Conservation (phyloP, 306 rosid species). For the Cucurbita ficifolia region DNA sequence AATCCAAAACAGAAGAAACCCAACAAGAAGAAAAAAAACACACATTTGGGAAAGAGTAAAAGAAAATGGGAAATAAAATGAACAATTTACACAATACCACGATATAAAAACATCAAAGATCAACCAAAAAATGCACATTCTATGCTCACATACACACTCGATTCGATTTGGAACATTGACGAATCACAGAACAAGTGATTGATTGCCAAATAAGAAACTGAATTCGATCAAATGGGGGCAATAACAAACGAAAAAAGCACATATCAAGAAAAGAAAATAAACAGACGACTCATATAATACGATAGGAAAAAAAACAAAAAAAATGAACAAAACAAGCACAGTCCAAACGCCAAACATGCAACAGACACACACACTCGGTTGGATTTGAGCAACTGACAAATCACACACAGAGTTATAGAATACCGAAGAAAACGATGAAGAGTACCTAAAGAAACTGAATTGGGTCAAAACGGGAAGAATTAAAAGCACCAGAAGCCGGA, state of each 20-base stretch:
- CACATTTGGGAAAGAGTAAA: neutral
- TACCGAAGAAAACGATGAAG: neutral
- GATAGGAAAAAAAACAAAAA: neutral
- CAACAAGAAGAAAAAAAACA: neutral
- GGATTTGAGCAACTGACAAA: neutral
- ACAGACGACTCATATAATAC: neutral
- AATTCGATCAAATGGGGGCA: neutral
- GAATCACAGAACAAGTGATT: neutral
- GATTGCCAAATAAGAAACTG: neutral
- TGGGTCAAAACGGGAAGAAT: neutral
- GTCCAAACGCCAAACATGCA: neutral
- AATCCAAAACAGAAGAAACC: neutral
- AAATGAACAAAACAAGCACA: neutral
- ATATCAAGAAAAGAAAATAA: neutral
- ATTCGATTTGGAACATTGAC: neutral
- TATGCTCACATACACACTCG: neutral
- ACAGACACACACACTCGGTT: neutral
- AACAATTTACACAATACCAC: neutral
- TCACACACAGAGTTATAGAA: neutral
- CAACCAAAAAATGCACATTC: neutral
- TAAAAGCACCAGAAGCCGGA: neutral
- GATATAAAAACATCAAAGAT: neutral
- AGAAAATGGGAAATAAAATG: neutral
- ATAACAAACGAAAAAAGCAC: neutral
- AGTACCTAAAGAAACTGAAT: neutral